A percentile compares a stretch with the other conserved stretches of the same genome.
phyloP scores from a whole-genome alignment of 2,329 filamentous ascomycete species.

The Thielaviopsis populi region DNA sequence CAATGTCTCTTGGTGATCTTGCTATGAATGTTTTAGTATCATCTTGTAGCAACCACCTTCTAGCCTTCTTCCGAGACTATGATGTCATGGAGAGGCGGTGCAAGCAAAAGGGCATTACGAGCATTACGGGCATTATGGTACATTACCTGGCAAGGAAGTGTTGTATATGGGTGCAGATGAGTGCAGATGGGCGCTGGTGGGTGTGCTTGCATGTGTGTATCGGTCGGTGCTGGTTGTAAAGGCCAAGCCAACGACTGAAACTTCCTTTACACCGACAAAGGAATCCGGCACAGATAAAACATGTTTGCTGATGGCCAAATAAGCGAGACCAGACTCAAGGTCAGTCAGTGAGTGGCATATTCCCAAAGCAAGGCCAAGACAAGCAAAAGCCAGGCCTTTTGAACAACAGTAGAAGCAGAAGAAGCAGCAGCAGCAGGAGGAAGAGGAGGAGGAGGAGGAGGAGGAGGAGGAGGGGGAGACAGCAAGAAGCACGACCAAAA shows the following conservation, averaged over 20 bases:
- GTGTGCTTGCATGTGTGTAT: not conserved
- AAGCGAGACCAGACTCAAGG: not conserved
- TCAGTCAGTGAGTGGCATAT: too few relatives aligned
- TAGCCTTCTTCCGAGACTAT: not conserved
- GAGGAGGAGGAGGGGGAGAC: too few relatives aligned
- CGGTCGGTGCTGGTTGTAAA: not conserved
- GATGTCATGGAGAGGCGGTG: conserved; percentile 1
- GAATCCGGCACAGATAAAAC: not conserved
- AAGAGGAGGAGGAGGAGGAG: not conserved
- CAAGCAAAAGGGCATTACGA: not conserved
- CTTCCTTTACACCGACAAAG: conserved; percentile 3
- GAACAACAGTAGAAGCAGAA: not conserved
- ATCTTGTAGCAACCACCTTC: not conserved
- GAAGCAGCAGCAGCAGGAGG: not conserved
- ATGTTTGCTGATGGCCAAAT: not conserved
- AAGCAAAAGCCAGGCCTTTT: not conserved
- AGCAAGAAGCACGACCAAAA: not conserved
- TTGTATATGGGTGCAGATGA: not conserved
- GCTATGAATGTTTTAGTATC: not conserved
- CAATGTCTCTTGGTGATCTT: not conserved
- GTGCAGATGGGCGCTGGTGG: not conserved
- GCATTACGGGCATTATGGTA: not conserved
- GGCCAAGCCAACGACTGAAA: not conserved
- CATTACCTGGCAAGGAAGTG: not conserved
- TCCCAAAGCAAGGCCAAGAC: too few relatives aligned